Conservation (phyloP, 495 filamentous ascomycete species). For the Massariosphaeria phaeospora region DNA sequence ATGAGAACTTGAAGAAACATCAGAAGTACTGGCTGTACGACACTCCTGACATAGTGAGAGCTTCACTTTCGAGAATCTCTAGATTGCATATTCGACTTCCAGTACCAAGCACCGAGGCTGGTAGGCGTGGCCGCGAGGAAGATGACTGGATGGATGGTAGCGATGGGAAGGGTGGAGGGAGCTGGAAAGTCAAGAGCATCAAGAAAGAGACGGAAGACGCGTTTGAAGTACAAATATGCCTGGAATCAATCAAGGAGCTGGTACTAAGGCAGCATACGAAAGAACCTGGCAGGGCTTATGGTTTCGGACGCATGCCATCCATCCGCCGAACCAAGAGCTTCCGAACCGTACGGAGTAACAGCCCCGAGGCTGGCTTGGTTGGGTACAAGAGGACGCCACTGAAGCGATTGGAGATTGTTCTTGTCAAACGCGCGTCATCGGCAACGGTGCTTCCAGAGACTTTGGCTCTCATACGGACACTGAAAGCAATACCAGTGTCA, state of each 20-base stretch:
- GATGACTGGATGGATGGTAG: slow-evolving; percentile 32
- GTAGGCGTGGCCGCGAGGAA: slow-evolving; percentile 17
- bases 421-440: slow-evolving; percentile 24
- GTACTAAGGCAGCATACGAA: background rate
- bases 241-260: slow-evolving; percentile 10
- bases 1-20: slow-evolving; percentile 16
- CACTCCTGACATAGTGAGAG: slow-evolving; percentile 12
- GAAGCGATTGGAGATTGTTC: slow-evolving; percentile 24
- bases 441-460: slow-evolving; percentile 18
- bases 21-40: slow-evolving; percentile 20
- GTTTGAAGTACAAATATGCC: slow-evolving; percentile 19
- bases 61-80: slow-evolving; percentile 18
- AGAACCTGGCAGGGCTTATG: background rate
- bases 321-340: background rate
- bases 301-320: slow-evolving; percentile 6
- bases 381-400: background rate
- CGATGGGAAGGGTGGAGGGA: slow-evolving; percentile 27
- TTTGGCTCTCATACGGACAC: slow-evolving; percentile 5
- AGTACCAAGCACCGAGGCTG: slow-evolving; percentile 26
- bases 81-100: slow-evolving; percentile 22
- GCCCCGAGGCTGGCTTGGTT: background rate
- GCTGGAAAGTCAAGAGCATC: slow-evolving; percentile 24
- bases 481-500: slow-evolving; percentile 13
- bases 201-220: slow-evolving; percentile 23
- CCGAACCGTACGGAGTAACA: slow-evolving; percentile 3